Base-by-base conservation (phyloP, 2,329 filamentous ascomycete genomes). In the Domatiomyces catenatus region DNA sequence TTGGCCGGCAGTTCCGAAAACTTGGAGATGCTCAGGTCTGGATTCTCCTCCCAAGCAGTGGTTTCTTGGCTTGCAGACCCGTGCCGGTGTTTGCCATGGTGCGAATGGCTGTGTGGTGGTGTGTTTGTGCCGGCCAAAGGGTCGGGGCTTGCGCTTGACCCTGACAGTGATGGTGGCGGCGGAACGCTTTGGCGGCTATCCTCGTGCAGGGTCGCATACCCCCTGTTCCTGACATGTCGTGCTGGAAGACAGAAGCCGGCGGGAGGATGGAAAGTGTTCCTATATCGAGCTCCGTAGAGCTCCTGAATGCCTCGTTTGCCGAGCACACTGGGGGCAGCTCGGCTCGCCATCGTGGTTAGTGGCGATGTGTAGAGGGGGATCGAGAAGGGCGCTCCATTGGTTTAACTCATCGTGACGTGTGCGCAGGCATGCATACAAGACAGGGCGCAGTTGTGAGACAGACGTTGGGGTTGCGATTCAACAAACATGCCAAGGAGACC, bases 1-100 rank as follows among this genome's bases (percentile, higher is more conserved):
- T 77, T 76, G 58, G 84, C 81, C 2, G 86, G 86, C 19, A 92
- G 74, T 62, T 90, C 76, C 26, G 81, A 80, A 69, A 90, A 90
- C 54, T 79, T 76, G 47, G 79, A 79, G 60, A 89, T 84, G 55
- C 79, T 74, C 54, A 81, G 78, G 57, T 86, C 76, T 12, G 81
- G 78, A 57, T 85, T 79, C 50, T 86, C 80, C 61, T 92, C 85
- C 86, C 85, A 90, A 60, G 82, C 79, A 15, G 69, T 61, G 8
- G 73, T 58, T 12, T 57, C 42, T n/a, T 46, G 42, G 43, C 43
- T 45, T 20, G 19, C 10, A 26, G 19, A 20, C n/a, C 43, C 22
- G 43, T 45, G 18, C 19, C 19, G 7, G 24, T 32, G 20, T 32
- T 28, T 20, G 32, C 17, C 32, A 6, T 47, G 22, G 36, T 48